Conservation (phyloP, 1,139 yeast genomes). For the Taphrina wiesneri region DNA sequence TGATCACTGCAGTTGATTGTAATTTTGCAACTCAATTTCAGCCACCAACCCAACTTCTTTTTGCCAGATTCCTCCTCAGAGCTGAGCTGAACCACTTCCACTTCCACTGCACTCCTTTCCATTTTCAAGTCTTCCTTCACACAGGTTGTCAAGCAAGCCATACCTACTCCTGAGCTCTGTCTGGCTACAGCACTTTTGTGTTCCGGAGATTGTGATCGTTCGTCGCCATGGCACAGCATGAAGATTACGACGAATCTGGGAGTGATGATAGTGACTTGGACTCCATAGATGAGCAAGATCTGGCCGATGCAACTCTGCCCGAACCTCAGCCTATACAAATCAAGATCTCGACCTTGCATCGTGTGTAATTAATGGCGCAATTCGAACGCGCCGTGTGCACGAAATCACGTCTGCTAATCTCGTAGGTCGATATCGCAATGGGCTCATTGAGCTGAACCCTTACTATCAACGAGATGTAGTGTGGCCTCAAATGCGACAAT, state of each 20-base stretch:
- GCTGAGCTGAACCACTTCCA: too few species aligned
- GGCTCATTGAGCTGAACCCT: conserved; percentile 9
- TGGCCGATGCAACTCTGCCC: conserved; percentile 5
- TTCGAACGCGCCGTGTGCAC: not conserved
- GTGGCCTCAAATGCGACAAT: conserved; percentile 37
- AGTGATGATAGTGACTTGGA: not conserved
- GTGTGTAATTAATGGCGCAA: not conserved
- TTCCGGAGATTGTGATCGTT: not conserved
- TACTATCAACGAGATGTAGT: conserved; percentile 18
- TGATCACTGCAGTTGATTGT: not conserved
- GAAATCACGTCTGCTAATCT: not conserved
- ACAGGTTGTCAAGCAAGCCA: not conserved
- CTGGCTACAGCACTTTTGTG: not conserved
- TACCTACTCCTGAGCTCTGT: not conserved
- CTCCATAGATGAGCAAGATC: conserved; percentile 5
- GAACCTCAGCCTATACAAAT: conserved; percentile 7
- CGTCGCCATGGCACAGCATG: not conserved
- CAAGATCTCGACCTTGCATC: conserved; percentile 6
- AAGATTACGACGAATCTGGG: not conserved
- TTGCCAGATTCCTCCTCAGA: too few species aligned
- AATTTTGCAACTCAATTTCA: not conserved
- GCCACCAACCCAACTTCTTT: too few species aligned
- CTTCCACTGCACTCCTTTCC: not conserved
- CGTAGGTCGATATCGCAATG: conserved; percentile 9
- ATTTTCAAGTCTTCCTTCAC: not conserved